Evolutionary conservation across 139 green algal species (phyloP).

Genomic region (Chlorella ohadii): DNA sequence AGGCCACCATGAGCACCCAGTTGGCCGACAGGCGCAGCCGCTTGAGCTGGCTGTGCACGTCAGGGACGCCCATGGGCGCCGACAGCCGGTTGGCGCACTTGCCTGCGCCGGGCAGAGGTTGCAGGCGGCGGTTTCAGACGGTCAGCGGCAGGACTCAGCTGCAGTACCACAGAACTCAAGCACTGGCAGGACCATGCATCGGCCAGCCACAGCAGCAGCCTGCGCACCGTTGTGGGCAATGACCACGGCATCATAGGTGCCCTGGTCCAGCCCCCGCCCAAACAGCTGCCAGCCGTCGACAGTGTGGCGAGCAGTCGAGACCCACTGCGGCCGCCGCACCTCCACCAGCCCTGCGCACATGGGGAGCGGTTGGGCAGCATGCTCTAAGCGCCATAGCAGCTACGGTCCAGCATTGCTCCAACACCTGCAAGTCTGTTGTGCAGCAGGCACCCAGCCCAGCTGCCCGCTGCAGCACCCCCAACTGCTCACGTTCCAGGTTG

Average conservation of each 20-base stretch:
- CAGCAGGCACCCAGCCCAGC: not conserved
- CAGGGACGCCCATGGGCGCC: slow-evolving; percentile 48
- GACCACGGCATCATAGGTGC: slow-evolving; percentile 39
- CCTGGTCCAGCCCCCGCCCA: slow-evolving; percentile 22
- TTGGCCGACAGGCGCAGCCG: slow-evolving; percentile 65
- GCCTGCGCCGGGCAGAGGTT: not conserved
- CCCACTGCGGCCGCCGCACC: slow-evolving; percentile 67
- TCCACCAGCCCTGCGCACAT: slow-evolving; percentile 34
- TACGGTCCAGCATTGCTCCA: not conserved
- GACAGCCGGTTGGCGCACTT: slow-evolving; percentile 71
- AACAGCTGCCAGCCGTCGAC: slow-evolving; percentile 25
- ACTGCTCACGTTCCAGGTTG: slow-evolving; percentile 1
- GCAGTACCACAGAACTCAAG: too few relatives aligned
- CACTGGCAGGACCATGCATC: not conserved
- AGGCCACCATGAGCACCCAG: slow-evolving; percentile 80
- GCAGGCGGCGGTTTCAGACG: not conserved
- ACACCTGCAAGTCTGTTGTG: too few relatives aligned
- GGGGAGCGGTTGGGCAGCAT: not conserved
- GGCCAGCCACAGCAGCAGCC: not conserved
- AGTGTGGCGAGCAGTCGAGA: slow-evolving; percentile 34
- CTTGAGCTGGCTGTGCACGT: slow-evolving; percentile 67
- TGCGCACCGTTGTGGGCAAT: slow-evolving; percentile 89
- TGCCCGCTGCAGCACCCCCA: not conserved
- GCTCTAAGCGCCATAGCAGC: not conserved
- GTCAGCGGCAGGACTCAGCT: not conserved